Percentiles rank a stretch among this genome's conserved stretches.
Conservation (phyloP, 2,329 filamentous ascomycete species). For the Paecilomyces formosus region DNA sequence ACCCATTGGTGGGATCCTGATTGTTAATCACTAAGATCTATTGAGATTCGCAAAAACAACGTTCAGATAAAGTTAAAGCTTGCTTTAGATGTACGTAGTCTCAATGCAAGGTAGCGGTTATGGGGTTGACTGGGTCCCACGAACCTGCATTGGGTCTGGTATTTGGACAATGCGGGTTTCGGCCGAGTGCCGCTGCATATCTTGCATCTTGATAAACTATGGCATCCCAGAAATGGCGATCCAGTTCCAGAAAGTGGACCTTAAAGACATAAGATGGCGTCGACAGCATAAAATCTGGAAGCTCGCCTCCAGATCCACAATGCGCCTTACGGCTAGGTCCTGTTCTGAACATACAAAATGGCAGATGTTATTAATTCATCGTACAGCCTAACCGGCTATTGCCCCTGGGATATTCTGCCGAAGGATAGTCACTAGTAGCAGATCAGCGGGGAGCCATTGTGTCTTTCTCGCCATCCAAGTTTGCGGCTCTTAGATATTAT, state of each 20-base stretch:
- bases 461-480: neutral
- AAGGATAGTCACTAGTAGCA: neutral
- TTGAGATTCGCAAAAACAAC: neutral
- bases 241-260: no score
- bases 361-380: neutral
- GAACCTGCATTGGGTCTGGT: neutral
- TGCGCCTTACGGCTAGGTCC: neutral
- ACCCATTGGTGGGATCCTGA: neutral
- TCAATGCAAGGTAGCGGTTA: neutral
- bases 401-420: neutral
- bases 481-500: neutral
- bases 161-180: neutral
- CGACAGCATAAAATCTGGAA: neutral
- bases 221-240: no score
- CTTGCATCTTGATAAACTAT: no score
- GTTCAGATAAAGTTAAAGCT: neutral
- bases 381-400: neutral
- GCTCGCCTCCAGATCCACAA: neutral
- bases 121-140: neutral
- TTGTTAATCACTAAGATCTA: neutral
- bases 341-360: neutral
- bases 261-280: no score
- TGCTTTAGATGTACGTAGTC: neutral
- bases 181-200: no score
- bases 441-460: neutral